phyloP scores from a whole-genome alignment of 257 asterid species.

The Solanum piurae region DNA sequence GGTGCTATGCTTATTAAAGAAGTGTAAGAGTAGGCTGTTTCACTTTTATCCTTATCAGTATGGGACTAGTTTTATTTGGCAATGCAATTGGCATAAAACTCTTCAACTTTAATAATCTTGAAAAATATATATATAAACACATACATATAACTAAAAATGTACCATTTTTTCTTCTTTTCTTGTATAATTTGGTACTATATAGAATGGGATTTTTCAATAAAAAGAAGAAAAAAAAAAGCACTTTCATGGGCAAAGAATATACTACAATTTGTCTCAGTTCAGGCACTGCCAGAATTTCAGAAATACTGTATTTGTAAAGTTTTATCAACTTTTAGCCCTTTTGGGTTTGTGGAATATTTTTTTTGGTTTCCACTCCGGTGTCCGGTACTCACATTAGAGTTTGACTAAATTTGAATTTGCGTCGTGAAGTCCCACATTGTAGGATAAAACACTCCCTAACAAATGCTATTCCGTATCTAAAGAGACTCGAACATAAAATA shows the following conservation, averaged over 20 bases:
- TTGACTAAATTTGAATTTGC: too few species aligned
- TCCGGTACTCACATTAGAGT: too few species aligned
- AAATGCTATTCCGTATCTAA: too few species aligned
- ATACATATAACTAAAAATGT: background rate
- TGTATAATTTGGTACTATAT: background rate
- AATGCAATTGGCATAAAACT: background rate
- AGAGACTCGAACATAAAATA: too few species aligned
- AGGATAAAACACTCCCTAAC: too few species aligned
- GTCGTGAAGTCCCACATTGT: too few species aligned
- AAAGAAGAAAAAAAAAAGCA: background rate
- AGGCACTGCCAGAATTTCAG: background rate
- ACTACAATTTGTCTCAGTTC: background rate
- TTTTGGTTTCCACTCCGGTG: too few species aligned
- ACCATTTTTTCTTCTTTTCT: background rate
- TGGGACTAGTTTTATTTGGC: constrained; percentile 1
- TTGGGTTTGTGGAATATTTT: background rate
- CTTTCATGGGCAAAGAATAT: background rate
- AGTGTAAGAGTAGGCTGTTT: background rate
- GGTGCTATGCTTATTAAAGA: constrained; percentile 2
- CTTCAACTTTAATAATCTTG: background rate
- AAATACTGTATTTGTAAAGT: background rate
- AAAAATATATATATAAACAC: background rate
- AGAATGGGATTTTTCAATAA: background rate
- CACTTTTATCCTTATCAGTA: background rate
- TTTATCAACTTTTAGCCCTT: background rate